A percentile compares a stretch with the other conserved stretches of the same genome.
phyloP scores from a whole-genome alignment of 257 asterid genomes.

The Pogostemon cablin region DNA sequence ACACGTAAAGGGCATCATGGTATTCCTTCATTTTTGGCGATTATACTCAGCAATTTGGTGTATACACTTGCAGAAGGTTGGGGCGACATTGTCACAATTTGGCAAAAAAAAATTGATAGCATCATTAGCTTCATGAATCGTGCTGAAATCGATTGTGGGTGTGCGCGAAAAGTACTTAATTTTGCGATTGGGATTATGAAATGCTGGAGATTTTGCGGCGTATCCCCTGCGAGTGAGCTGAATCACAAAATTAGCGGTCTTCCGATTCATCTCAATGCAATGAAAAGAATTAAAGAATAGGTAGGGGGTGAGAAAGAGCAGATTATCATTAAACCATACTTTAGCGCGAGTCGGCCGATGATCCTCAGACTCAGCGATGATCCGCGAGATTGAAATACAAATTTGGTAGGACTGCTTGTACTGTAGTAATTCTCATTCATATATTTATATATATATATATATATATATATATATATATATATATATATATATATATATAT shows the following conservation, averaged over 20 bases:
- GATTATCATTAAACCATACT: too few relatives aligned
- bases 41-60: background rate
- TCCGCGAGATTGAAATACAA: too few relatives aligned
- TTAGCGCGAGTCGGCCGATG: too few relatives aligned
- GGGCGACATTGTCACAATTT: background rate
- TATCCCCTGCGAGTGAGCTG: conserved; percentile 5
- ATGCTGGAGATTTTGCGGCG: background rate
- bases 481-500: too few relatives aligned
- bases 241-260: background rate
- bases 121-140: background rate
- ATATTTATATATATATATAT: too few relatives aligned
- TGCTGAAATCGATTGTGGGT: conserved; percentile 3
- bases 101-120: background rate
- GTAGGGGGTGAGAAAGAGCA: too few relatives aligned
- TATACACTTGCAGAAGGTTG: background rate
- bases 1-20: background rate
- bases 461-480: too few relatives aligned
- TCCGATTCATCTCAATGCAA: background rate
- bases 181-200: background rate
- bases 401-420: too few relatives aligned
- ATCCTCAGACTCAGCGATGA: too few relatives aligned
- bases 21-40: conserved; percentile 16
- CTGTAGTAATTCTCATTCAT: too few relatives aligned
- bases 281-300: background rate
- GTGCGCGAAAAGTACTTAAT: background rate